Percentiles rank a stretch among this genome's conserved stretches.
Evolutionary conservation across 345 rosid genomes (phyloP).

Genomic region (thale cress (Arabidopsis thaliana)): TAIR10.1 NC_003071.7:16094001-16094500

Average conservation of each 20-base stretch:
- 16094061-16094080: conserved; percentile 44
- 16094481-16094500: neutral
- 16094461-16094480: neutral
- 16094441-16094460: neutral
- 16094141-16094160: conserved; percentile 25
- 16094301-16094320: conserved; percentile 40
- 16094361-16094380: neutral
- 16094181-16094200: conserved; percentile 60
- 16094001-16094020: conserved; percentile 52
- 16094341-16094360: neutral
- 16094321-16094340: conserved; percentile 34
- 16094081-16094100: conserved; percentile 19
- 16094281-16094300: conserved; percentile 57
- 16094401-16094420: neutral
- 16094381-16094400: neutral
- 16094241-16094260: conserved; percentile 49
- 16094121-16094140: neutral
- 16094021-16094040: conserved; percentile 50
- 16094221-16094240: conserved; percentile 28
- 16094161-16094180: conserved; percentile 53
- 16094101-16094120: neutral
- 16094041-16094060: conserved; percentile 36
- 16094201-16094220: conserved; percentile 50
- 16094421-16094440: neutral
- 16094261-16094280: conserved; percentile 53